phyloP scores from a whole-genome alignment of 495 filamentous ascomycete species.

The Tuber melanosporum region DNA sequence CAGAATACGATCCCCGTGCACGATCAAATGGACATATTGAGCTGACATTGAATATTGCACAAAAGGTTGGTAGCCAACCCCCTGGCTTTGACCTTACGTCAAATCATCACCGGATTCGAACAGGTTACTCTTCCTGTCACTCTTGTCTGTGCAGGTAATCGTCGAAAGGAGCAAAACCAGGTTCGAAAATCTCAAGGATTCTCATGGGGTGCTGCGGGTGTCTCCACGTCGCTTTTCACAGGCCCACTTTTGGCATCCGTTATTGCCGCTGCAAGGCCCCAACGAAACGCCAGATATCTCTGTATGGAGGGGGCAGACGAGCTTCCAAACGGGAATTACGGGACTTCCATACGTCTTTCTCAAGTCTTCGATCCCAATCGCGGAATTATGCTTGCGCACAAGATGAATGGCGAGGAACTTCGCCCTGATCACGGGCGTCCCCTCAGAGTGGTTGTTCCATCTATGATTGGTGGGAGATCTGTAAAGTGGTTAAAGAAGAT shows the following conservation, averaged over 20 bases:
- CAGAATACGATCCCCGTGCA: not conserved
- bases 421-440: conserved; percentile 85
- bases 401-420: conserved; percentile 85
- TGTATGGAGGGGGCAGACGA: conserved; percentile 93
- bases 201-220: conserved; percentile 85
- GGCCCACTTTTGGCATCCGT: conserved; percentile 73
- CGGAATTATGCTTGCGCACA: conserved; percentile 83
- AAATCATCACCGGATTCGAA: conserved; percentile 69
- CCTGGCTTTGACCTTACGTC: conserved; percentile 62
- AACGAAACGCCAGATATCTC: conserved; percentile 69
- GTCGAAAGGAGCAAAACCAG: conserved; percentile 89
- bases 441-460: conserved; percentile 76
- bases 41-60: conserved; percentile 13
- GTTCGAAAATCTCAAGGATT: conserved; percentile 92
- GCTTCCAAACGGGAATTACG: conserved; percentile 84
- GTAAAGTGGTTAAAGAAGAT: conserved; percentile 92
- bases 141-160: conserved; percentile 87
- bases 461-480: conserved; percentile 88
- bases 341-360: conserved; percentile 78
- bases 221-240: conserved; percentile 87
- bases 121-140: conserved; percentile 84
- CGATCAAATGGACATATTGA: conserved; percentile 13
- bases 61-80: conserved; percentile 63
- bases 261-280: conserved; percentile 60
- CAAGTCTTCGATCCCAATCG: conserved; percentile 81